Base-by-base conservation (phyloP, 1,139 yeast genomes). In the Suhomyces guaymorum region DNA sequence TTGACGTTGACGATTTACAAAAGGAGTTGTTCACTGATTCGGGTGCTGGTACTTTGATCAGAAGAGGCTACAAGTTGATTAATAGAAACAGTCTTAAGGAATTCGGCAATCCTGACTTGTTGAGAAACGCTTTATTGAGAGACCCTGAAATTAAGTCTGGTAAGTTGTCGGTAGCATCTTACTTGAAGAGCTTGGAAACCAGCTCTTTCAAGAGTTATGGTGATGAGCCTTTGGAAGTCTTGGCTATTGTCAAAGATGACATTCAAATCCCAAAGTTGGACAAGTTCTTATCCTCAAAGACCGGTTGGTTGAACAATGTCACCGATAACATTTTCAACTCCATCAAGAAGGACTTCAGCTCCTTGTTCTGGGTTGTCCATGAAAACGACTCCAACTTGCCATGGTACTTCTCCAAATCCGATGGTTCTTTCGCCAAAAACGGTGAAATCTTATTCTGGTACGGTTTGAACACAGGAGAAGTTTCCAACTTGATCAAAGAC, bases 31-130 rank as follows among this genome's bases (percentile, higher is more conserved):
- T 92, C 66, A 92, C 99, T 33, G 98, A 94, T 59, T 85, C 96
- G 11, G 99, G 99, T 62, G 99, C 98, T 30, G 99, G 99, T 56
- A 92, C 99, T 33, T 75, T 92, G 69, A 89, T 92, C 54, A 84
- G 98, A 75, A 81, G 98, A 63, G 99, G 99, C 43, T 88, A 92
- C 69, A 88, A 88, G 66, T 75, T 92, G 48, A 65, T 83, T 39
- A 82, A 82, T 52, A 78, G 87, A 59, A 72, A 75, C 48, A 75
- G 83, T 27, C 69, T 88, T 41, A 66, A 70, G 33, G 92, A 87
- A 42, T 88, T 90, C 57, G 75, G 86, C 25, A 77, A 84, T 51
- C 80, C 82, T 10, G 96, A 87, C 55, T 68, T 80, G 37, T 75
- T 90, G 51, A 77, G 96, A 64, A 62, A 72, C 33, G 94, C 92